Conservation (phyloP, 345 rosid genomes). For the Arabidopsis arenosa region DNA sequence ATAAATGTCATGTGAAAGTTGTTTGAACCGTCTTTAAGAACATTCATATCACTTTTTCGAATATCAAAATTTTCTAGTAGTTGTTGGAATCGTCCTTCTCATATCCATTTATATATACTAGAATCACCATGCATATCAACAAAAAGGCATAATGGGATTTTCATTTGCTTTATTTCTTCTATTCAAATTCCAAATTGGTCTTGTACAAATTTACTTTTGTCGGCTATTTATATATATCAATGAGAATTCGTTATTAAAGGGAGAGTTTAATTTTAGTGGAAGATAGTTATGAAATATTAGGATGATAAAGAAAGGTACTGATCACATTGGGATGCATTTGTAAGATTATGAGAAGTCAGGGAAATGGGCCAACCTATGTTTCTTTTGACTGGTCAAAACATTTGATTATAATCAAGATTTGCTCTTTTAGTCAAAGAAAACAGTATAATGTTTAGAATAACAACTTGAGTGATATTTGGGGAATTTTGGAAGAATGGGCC, state of each 20-base stretch:
- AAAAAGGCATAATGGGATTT: conserved; percentile 13
- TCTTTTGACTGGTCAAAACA: conserved; percentile 40
- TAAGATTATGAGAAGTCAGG: conserved; percentile 35
- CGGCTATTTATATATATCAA: conserved; percentile 12
- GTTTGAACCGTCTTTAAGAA: conserved; percentile 9
- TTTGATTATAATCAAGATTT: conserved; percentile 38
- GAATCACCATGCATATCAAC: conserved; percentile 4
- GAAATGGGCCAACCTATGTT: conserved; percentile 37
- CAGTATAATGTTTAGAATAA: conserved; percentile 38
- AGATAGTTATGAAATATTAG: conserved; percentile 11
- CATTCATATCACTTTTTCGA: conserved; percentile 9
- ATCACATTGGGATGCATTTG: conserved; percentile 40
- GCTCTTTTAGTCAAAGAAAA: conserved; percentile 43
- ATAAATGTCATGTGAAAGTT: conserved; percentile 8
- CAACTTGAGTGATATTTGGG: conserved; percentile 38
- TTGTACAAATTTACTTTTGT: conserved; percentile 22
- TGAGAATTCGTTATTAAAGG: not conserved
- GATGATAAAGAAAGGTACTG: conserved; percentile 41
- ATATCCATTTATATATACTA: not conserved
- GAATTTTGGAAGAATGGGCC: conserved; percentile 46
- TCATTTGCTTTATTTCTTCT: conserved; percentile 13
- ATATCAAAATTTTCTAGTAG: not conserved
- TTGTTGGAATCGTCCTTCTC: not conserved
- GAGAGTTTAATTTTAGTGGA: not conserved
- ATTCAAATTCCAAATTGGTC: conserved; percentile 26